Percentiles rank a stretch among this genome's conserved stretches.
These are phyloP conservation scores for Sutorius eximius DNA, from an alignment of 1,284 basidiomycete genomes.

Conservation along the genomic window DNA sequence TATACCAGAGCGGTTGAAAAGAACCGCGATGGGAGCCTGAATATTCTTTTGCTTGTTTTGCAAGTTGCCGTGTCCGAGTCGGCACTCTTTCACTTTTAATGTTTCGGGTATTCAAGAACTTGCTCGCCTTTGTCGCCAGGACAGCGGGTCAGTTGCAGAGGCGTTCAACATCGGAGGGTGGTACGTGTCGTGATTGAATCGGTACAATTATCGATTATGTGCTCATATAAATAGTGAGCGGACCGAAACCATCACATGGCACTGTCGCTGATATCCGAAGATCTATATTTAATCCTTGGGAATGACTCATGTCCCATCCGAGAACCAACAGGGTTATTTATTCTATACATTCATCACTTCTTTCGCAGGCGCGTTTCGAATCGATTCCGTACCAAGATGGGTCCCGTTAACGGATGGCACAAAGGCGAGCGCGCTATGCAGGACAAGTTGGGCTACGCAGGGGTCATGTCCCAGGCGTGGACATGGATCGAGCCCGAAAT, in stretches of 20 bases:
- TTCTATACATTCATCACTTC: not conserved
- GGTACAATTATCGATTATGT: not conserved
- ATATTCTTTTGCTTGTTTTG: no score
- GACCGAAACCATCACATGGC: not conserved
- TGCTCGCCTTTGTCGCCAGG: no score
- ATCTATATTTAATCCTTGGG: not conserved
- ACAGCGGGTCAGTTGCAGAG: no score
- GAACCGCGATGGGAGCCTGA: no score
- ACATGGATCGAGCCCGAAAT: conserved; percentile 34
- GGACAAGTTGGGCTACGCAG: conserved; percentile 30
- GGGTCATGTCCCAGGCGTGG: conserved; percentile 30
- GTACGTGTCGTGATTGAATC: not conserved
- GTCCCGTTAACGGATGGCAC: conserved; percentile 41
- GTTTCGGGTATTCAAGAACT: no score
- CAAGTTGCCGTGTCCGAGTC: no score
- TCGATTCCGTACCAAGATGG: conserved; percentile 10
- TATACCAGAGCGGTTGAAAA: no score
- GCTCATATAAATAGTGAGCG: not conserved
- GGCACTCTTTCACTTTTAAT: no score
- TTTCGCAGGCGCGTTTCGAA: not conserved
- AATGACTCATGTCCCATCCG: not conserved
- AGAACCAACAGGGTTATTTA: not conserved
- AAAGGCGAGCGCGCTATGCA: conserved; percentile 40
- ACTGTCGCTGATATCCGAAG: not conserved
- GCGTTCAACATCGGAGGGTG: no score